Conservation (phyloP, 345 rosid species). For the Eucalyptus curtisii region DNA sequence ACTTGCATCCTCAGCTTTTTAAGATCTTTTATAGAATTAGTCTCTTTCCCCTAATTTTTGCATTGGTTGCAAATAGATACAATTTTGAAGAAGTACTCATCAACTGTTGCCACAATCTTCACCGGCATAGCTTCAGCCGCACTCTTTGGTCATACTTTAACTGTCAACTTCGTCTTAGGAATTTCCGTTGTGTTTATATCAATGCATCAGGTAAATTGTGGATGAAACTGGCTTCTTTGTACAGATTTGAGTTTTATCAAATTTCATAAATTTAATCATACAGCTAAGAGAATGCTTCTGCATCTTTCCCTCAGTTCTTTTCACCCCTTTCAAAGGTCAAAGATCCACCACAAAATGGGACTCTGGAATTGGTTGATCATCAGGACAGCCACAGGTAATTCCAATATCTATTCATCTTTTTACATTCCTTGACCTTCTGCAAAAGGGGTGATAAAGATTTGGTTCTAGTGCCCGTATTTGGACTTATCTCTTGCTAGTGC, state of each 20-base stretch:
- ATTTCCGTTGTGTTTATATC: constrained; percentile 28
- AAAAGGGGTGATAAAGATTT: background rate
- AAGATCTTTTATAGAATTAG: background rate
- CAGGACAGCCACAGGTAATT: background rate
- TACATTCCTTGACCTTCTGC: background rate
- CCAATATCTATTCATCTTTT: background rate
- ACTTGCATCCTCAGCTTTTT: background rate
- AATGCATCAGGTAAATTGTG: constrained; percentile 23
- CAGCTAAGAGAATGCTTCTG: background rate
- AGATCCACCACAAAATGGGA: constrained; percentile 1
- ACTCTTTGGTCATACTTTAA: constrained; percentile 21
- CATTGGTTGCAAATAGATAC: constrained; percentile 13
- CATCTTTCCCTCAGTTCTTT: constrained; percentile 13
- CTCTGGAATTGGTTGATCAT: background rate
- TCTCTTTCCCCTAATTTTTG: background rate
- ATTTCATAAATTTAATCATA: background rate
- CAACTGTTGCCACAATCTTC: constrained; percentile 28
- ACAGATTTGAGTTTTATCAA: background rate
- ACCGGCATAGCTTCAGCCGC: constrained; percentile 24
- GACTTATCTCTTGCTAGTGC: background rate
- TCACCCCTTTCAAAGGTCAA: constrained; percentile 21
- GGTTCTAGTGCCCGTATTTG: background rate
- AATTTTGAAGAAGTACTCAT: constrained; percentile 28
- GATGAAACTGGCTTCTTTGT: background rate
- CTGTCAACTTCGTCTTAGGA: constrained; percentile 19